Evolutionary conservation across 352 stramenopile genomes (phyloP).

Genomic region (Phytopythium kandeliae): DNA sequence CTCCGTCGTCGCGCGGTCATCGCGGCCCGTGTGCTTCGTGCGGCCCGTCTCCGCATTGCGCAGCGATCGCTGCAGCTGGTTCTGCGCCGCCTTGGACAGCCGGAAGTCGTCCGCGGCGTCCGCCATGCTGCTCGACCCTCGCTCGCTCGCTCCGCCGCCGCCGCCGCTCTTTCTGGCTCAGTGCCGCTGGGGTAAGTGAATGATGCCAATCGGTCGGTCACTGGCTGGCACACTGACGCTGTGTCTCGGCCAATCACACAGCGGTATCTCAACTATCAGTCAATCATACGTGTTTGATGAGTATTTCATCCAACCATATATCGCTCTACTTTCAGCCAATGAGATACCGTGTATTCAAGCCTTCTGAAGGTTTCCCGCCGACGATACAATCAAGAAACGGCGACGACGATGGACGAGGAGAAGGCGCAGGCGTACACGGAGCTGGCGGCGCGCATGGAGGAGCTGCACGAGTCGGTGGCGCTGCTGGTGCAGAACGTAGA

Average conservation of each 20-base stretch:
- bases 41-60: conserved; percentile 72
- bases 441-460: conserved; percentile 62
- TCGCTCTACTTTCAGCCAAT: no score
- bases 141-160: not conserved
- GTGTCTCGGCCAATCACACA: no score
- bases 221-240: no score
- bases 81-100: conserved; percentile 74
- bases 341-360: no score
- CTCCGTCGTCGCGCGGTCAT: conserved; percentile 98
- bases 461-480: conserved; percentile 68
- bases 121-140: conserved; percentile 29
- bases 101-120: conserved; percentile 58
- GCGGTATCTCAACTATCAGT: no score
- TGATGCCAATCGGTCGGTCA: no score
- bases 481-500: conserved; percentile 68
- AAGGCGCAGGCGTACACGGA: conserved; percentile 64
- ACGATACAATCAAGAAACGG: not conserved
- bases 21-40: conserved; percentile 90
- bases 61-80: conserved; percentile 70
- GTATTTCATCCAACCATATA: no score
- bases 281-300: no score
- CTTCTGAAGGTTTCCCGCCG: not conserved
- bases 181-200: no score
- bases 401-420: conserved; percentile 67
- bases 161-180: no score